Evolutionary conservation across 2,329 filamentous ascomycete genomes (phyloP).

Genomic region (Exophiala alcalophila): DNA sequence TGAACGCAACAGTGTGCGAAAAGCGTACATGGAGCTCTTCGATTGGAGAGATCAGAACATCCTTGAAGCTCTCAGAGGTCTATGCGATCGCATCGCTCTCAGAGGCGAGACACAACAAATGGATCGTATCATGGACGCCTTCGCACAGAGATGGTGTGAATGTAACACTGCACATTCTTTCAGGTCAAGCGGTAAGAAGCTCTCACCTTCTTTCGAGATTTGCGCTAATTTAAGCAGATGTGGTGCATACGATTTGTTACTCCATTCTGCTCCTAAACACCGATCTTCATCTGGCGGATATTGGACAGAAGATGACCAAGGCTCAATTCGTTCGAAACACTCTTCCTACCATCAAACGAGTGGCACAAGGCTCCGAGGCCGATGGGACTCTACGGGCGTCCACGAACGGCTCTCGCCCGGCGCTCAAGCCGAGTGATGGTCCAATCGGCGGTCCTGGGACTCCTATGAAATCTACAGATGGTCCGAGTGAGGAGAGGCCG

Average conservation of each 20-base stretch:
- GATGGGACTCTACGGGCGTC: constrained; percentile 20
- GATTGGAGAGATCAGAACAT: constrained; percentile 82
- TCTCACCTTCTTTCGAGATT: neutral
- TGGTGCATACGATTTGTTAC: constrained; percentile 96
- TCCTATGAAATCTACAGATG: constrained; percentile 29
- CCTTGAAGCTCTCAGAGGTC: constrained; percentile 69
- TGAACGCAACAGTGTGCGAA: constrained; percentile 54
- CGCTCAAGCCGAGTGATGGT: constrained; percentile 18
- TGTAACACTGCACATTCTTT: constrained; percentile 94
- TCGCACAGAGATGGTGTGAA: constrained; percentile 85
- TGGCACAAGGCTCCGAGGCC: constrained; percentile 39
- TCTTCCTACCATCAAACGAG: constrained; percentile 79
- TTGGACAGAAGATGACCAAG: constrained; percentile 93
- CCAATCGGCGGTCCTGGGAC: constrained; percentile 1
- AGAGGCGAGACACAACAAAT: constrained; percentile 95
- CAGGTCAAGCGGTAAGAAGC: constrained; percentile 70
- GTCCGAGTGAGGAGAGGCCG: constrained; percentile 28
- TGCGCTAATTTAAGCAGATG: constrained; percentile 55
- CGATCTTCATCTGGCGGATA: constrained; percentile 90
- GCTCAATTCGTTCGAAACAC: constrained; percentile 96
- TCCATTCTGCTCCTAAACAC: constrained; percentile 94
- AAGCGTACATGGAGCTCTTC: constrained; percentile 89
- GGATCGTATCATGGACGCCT: constrained; percentile 85
- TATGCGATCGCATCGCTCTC: constrained; percentile 78
- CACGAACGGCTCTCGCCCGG: constrained; percentile 6